A percentile compares a stretch with the other conserved stretches of the same genome.
These are phyloP conservation scores for Russula emetica DNA, from an alignment of 768 basidiomycete species.

Conservation along the genomic window DNA sequence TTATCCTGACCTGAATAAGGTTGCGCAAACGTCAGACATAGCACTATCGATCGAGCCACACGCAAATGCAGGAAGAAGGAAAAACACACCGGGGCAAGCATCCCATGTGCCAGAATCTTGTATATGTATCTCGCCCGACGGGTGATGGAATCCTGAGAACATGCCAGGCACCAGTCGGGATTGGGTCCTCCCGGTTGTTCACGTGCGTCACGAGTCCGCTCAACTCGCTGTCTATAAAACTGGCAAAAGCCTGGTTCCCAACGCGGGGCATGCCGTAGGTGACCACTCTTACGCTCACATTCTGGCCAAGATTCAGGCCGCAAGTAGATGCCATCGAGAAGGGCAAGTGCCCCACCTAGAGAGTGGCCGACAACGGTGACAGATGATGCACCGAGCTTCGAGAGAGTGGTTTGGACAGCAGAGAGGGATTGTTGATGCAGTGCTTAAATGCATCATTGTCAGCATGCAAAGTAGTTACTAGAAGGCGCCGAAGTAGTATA, in stretches of 20 bases:
- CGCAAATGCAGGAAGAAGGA: too few species aligned
- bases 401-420: background rate
- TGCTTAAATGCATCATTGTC: background rate
- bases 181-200: conserved; percentile 32
- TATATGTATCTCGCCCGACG: conserved; percentile 40
- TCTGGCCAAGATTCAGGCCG: conserved; percentile 25
- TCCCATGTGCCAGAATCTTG: conserved; percentile 49
- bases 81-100: conserved; percentile 45
- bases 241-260: conserved; percentile 19
- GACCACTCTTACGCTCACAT: conserved; percentile 19
- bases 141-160: conserved; percentile 46
- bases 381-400: background rate
- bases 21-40: background rate
- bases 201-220: conserved; percentile 3
- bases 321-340: conserved; percentile 33
- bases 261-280: conserved; percentile 32
- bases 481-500: conserved; percentile 29
- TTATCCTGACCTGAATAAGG: conserved; percentile 54
- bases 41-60: background rate
- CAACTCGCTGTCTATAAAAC: conserved; percentile 13
- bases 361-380: conserved; percentile 23
- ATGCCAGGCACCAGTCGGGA: conserved; percentile 38
- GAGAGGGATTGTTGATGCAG: conserved; percentile 5
- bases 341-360: conserved; percentile 29
- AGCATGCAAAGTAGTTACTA: background rate